Evolutionary conservation across 2,329 filamentous ascomycete species (phyloP).

Genomic region (Penicillium freii): DNA sequence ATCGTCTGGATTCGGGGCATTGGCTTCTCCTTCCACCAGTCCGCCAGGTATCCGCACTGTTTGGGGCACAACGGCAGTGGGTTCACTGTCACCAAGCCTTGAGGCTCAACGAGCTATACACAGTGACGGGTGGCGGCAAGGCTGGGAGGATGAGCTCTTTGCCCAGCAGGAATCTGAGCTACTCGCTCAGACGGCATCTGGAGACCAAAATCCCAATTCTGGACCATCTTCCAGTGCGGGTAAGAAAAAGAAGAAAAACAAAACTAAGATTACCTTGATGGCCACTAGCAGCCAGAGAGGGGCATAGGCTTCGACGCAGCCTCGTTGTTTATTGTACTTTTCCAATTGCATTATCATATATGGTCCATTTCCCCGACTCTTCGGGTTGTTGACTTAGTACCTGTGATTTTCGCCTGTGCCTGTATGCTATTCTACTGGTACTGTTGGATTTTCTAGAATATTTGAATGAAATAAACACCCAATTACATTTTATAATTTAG

Average conservation of each 20-base stretch:
- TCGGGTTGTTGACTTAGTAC: background rate
- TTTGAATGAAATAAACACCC: background rate
- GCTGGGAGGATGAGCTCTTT: constrained; percentile 74
- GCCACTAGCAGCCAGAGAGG: constrained; percentile 62
- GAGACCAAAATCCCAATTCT: constrained; percentile 14
- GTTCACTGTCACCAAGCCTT: constrained; percentile 57
- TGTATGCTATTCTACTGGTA: background rate
- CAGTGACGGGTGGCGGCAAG: constrained; percentile 84
- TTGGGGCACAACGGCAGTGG: constrained; percentile 79
- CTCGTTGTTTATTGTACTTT: background rate
- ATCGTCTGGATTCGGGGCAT: constrained; percentile 46
- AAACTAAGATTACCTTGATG: constrained; percentile 68
- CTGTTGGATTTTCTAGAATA: background rate
- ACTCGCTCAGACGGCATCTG: constrained; percentile 49
- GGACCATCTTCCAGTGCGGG: constrained; percentile 30
- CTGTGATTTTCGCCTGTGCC: background rate
- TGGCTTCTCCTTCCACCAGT: constrained; percentile 78
- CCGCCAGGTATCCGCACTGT: constrained; percentile 76
- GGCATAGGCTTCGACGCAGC: constrained; percentile 40
- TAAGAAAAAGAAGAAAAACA: constrained; percentile 65
- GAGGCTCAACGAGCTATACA: constrained; percentile 37
- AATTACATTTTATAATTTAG: background rate
- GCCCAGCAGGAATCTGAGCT: constrained; percentile 57
- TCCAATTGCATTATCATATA: background rate
- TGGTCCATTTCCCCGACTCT: background rate